Evolutionary conservation across 805 yeast species (phyloP), one percentile per base, ranked within the genome.

Genomic region (Spathaspora passalidarum): DNA sequence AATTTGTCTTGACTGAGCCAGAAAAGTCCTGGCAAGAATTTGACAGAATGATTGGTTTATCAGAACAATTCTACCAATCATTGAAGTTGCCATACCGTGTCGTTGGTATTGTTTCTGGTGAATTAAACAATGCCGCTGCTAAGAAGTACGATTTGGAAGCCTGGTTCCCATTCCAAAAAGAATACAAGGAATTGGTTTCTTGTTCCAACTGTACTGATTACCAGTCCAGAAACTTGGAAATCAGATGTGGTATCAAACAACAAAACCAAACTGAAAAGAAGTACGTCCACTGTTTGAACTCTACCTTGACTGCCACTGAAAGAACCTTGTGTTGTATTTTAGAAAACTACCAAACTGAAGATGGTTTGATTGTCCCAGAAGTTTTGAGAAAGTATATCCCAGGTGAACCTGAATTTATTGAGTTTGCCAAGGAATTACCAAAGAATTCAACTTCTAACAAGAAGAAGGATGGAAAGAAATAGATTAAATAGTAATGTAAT

Each of bases 111-210:
- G 99, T 94, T 52, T 89, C 97, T 49, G 99, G 98, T 60, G 99
- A 92, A 76, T 82, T 94, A 67, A 94, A 94, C 80, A 94, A 94
- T 60, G 97, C 99, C 44, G 99, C 99, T 52, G 98, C 99, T 55
- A 94, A 94, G 79, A 94, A 94, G 72, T 94, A 86, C 76, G 99
- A 94, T 76, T 80, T 94, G 65, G 99, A 94, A 78, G 99, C 99
- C 43, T 94, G 99, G 99, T 94, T 94, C 95, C 99, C 99, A 65
- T 94, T 79, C 88, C 99, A 94, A 79, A 80, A 90, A 69, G 99
- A 94, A 74, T 94, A 88, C 78, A 94, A 94, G 75, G 99, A 94
- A 76, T 82, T 94, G 61, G 99, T 94, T 46, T 89, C 97, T 16
- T 92, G 98, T 77, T 92, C 98, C 49, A 94, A 94, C 81, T 94